Conservation (phyloP, 768 basidiomycete genomes). For the Mycena latifolia region DNA sequence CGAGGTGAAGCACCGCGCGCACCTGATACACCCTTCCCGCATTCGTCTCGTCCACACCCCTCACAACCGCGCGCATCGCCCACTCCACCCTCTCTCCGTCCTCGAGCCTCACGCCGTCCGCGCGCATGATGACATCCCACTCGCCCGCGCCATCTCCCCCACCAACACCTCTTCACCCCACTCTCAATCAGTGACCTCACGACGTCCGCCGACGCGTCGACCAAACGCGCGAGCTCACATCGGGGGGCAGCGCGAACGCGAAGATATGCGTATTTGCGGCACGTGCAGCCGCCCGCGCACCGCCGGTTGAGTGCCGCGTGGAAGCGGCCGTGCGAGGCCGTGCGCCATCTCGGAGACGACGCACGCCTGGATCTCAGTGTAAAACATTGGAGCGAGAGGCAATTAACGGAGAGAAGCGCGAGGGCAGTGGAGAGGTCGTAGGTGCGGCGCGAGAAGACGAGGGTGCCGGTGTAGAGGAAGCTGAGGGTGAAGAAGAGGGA, state of each 20-base stretch:
- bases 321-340: slow-evolving; percentile 88
- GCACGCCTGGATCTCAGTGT: slow-evolving; percentile 84
- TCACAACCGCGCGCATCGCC: slow-evolving; percentile 74
- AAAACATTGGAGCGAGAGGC: slow-evolving; percentile 82
- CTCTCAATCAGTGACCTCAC: slow-evolving; percentile 74
- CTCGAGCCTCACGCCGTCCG: slow-evolving; percentile 79
- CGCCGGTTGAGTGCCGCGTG: slow-evolving; percentile 77
- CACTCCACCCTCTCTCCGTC: slow-evolving; percentile 84
- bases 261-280: slow-evolving; percentile 90
- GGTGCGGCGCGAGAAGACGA: slow-evolving; percentile 91
- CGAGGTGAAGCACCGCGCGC: too few relatives aligned
- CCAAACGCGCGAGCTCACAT: slow-evolving; percentile 73
- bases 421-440: slow-evolving; percentile 95
- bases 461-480: slow-evolving; percentile 84
- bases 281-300: slow-evolving; percentile 88
- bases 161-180: slow-evolving; percentile 62
- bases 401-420: slow-evolving; percentile 85
- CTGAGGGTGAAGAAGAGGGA: slow-evolving; percentile 95
- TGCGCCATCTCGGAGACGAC: slow-evolving; percentile 92
- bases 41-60: slow-evolving; percentile 73
- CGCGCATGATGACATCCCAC: too few relatives aligned
- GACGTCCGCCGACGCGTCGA: slow-evolving; percentile 80
- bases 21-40: slow-evolving; percentile 84
- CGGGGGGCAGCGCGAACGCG: slow-evolving; percentile 81
- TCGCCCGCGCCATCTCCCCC: too few relatives aligned